phyloP scores from a whole-genome alignment of 768 basidiomycete species.

The Artomyces pyxidatus region DNA sequence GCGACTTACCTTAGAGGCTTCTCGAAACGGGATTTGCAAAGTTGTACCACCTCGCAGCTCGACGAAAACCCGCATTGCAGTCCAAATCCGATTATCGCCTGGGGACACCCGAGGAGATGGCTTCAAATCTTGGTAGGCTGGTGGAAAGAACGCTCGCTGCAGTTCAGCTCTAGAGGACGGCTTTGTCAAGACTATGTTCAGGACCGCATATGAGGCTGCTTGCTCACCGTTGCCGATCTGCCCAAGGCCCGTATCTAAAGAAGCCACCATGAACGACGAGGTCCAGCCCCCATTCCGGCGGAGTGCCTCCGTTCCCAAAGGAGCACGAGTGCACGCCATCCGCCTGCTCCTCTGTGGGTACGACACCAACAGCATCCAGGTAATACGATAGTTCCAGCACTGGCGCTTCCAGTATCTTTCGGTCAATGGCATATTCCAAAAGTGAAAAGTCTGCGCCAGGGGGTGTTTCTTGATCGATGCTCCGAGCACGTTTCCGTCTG shows the following conservation, averaged over 20 bases:
- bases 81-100: slow-evolving; percentile 80
- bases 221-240: slow-evolving; percentile 80
- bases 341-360: slow-evolving; percentile 34
- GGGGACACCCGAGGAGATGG: slow-evolving; percentile 52
- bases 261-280: slow-evolving; percentile 68
- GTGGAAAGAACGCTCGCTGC: slow-evolving; percentile 79
- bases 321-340: slow-evolving; percentile 35
- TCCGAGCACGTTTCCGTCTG: slow-evolving; percentile 23
- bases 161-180: slow-evolving; percentile 38
- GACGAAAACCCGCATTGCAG: slow-evolving; percentile 70
- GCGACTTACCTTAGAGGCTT: slow-evolving; percentile 83
- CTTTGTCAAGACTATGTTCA: background rate
- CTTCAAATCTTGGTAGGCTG: slow-evolving; percentile 57
- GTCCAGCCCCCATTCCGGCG: slow-evolving; percentile 94
- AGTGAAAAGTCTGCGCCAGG: slow-evolving; percentile 46
- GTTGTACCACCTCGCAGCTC: slow-evolving; percentile 73
- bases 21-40: slow-evolving; percentile 83
- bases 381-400: slow-evolving; percentile 80
- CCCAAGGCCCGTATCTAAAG: slow-evolving; percentile 91
- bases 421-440: slow-evolving; percentile 83
- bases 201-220: background rate
- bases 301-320: slow-evolving; percentile 78
- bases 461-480: slow-evolving; percentile 45
- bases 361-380: slow-evolving; percentile 73
- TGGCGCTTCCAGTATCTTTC: slow-evolving; percentile 72